These are phyloP conservation scores for Emmonsiellopsis sp. DNA, from an alignment of 2,329 filamentous ascomycete species.

Conservation along the genomic window DNA sequence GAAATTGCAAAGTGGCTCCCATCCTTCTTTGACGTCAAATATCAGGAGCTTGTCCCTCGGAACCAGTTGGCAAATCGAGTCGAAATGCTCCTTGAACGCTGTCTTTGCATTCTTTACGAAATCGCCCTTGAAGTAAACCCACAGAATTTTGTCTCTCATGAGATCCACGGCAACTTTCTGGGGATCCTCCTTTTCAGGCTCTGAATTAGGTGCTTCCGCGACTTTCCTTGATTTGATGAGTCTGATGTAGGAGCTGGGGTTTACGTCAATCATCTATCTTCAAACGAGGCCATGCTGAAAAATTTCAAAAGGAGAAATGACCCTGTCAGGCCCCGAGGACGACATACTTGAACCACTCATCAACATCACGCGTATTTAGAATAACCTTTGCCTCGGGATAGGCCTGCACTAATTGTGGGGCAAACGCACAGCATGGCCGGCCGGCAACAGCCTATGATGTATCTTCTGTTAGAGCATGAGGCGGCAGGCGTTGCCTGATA, in stretches of 20 bases:
- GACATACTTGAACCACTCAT: constrained; percentile 49
- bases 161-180: neutral
- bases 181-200: neutral
- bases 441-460: constrained; percentile 49
- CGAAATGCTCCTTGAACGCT: constrained; percentile 51
- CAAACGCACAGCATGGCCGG: constrained; percentile 59
- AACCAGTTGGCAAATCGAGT: constrained; percentile 39
- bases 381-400: constrained; percentile 66
- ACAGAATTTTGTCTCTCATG: neutral
- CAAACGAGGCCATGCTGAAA: neutral
- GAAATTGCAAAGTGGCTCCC: constrained; percentile 47
- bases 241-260: neutral
- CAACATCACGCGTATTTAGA: constrained; percentile 55
- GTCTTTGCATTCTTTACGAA: constrained; percentile 55
- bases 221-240: neutral
- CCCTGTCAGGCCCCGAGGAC: neutral
- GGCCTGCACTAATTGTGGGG: constrained; percentile 60
- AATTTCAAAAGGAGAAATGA: neutral
- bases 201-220: neutral
- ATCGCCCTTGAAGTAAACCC: constrained; percentile 48
- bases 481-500: neutral
- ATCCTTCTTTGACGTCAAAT: constrained; percentile 46
- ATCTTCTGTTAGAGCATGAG: neutral
- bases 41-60: constrained; percentile 44
- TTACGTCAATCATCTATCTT: neutral